Percentiles rank a stretch among this genome's conserved stretches.
These are phyloP conservation scores for Ogataea populi-albae DNA, from an alignment of 805 yeast species.

Conservation along the genomic window DNA sequence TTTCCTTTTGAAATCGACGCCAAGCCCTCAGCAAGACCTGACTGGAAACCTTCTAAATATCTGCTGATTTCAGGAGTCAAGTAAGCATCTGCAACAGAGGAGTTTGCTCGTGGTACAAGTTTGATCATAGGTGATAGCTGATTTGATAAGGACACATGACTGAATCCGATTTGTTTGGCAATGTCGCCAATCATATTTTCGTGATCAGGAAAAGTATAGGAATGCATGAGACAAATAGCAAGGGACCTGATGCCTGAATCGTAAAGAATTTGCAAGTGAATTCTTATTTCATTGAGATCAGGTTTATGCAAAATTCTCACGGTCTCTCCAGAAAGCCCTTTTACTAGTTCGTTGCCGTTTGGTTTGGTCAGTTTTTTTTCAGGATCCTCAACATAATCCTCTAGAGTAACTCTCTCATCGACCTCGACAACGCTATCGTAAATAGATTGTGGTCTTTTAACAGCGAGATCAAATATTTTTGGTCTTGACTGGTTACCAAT, in stretches of 20 bases:
- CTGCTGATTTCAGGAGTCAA: constrained; percentile 39
- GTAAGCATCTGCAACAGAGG: constrained; percentile 37
- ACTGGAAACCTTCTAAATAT: constrained; percentile 37
- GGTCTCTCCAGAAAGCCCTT: constrained; percentile 18
- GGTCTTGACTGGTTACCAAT: constrained; percentile 33
- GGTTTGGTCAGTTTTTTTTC: constrained; percentile 12
- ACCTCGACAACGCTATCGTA: constrained; percentile 19
- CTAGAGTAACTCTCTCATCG: constrained; percentile 22
- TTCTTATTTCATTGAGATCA: constrained; percentile 16
- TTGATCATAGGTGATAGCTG: constrained; percentile 35
- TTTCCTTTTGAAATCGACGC: constrained; percentile 37
- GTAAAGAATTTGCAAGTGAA: constrained; percentile 21
- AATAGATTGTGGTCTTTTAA: constrained; percentile 17
- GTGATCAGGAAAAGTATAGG: constrained; percentile 37
- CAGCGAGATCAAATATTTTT: constrained; percentile 18
- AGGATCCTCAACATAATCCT: constrained; percentile 25
- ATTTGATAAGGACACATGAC: constrained; percentile 33
- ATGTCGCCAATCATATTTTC: constrained; percentile 34
- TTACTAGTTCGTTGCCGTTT: constrained; percentile 5
- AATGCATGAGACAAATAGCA: constrained; percentile 36
- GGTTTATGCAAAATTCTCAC: constrained; percentile 22
- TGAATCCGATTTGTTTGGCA: constrained; percentile 42
- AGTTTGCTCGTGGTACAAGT: constrained; percentile 38
- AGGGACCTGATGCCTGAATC: constrained; percentile 24
- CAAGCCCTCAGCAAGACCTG: constrained; percentile 24